Evolutionary conservation across 768 basidiomycete genomes (phyloP).

Genomic region (Suillus spraguei): DNA sequence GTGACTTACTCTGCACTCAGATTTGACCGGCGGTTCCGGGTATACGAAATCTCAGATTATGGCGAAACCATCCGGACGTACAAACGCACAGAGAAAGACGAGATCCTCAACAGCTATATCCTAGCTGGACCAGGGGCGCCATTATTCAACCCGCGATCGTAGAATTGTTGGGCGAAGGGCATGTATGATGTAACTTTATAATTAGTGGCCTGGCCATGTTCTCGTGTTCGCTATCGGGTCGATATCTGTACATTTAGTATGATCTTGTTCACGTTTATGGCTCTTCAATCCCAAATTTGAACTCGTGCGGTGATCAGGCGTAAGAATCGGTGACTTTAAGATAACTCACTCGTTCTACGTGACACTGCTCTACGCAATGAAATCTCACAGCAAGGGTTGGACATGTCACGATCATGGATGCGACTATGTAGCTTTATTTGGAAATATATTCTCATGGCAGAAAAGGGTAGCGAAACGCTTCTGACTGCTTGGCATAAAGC

Average conservation of each 20-base stretch:
- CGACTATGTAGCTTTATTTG: neutral
- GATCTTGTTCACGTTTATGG: neutral
- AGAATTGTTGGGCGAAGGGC: constrained; percentile 3
- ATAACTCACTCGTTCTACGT: no score
- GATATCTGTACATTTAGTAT: neutral
- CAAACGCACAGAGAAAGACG: constrained; percentile 77
- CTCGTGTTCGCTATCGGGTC: constrained; percentile 1
- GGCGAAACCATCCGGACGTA: constrained; percentile 92
- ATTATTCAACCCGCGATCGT: constrained; percentile 25
- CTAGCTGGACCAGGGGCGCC: constrained; percentile 56
- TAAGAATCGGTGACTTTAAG: neutral
- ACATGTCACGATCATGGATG: neutral
- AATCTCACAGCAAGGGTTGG: neutral
- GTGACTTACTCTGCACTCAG: constrained; percentile 36
- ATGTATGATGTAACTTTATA: neutral
- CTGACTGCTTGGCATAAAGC: constrained; percentile 1
- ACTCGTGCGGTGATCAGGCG: neutral
- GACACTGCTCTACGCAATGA: neutral
- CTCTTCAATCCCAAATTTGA: neutral
- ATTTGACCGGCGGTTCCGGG: constrained; percentile 89
- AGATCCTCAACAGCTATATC: constrained; percentile 63
- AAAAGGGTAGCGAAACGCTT: neutral
- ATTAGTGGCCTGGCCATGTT: constrained; percentile 3
- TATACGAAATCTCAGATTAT: constrained; percentile 85
- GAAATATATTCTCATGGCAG: constrained; percentile 9